A percentile compares a stretch with the other conserved stretches of the same genome.
phyloP scores from a whole-genome alignment of 2,329 filamentous ascomycete species.

The Penicillium psychrosexuale region DNA sequence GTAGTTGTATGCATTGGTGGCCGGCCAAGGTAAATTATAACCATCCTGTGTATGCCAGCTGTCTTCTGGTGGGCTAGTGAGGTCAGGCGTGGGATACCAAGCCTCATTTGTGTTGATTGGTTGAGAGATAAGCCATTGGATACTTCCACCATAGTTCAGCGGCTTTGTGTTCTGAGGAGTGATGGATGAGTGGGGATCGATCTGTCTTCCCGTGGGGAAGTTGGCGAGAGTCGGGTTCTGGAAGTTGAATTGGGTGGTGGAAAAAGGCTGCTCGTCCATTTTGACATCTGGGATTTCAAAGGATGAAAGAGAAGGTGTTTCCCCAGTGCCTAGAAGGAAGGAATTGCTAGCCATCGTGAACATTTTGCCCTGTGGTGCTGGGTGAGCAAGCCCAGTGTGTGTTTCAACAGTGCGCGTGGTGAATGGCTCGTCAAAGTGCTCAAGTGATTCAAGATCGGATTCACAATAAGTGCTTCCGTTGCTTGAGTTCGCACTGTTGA shows the following conservation, averaged over 20 bases:
- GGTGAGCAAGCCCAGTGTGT: constrained; percentile 9
- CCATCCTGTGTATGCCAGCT: not conserved
- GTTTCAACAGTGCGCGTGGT: not conserved
- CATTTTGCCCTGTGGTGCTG: constrained; percentile 6
- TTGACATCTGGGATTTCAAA: not conserved
- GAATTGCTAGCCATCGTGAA: constrained; percentile 6
- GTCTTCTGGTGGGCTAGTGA: not conserved
- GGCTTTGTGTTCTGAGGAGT: not conserved
- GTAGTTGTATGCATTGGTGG: not conserved
- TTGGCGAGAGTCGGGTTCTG: not conserved
- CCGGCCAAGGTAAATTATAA: not conserved
- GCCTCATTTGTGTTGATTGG: not conserved
- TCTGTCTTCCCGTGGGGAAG: not conserved
- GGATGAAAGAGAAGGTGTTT: constrained; percentile 9
- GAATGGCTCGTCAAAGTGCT: not conserved
- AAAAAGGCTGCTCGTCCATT: not conserved
- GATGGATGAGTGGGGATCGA: not conserved
- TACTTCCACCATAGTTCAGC: not conserved
- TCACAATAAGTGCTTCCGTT: not conserved
- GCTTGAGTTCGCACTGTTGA: not conserved
- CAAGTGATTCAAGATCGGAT: not conserved
- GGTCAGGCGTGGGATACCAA: not conserved
- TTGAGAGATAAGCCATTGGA: not conserved
- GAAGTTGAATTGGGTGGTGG: not conserved
- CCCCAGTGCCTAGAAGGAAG: constrained; percentile 9